Conservation (phyloP, 768 basidiomycete species). For the Lactarius quietus region DNA sequence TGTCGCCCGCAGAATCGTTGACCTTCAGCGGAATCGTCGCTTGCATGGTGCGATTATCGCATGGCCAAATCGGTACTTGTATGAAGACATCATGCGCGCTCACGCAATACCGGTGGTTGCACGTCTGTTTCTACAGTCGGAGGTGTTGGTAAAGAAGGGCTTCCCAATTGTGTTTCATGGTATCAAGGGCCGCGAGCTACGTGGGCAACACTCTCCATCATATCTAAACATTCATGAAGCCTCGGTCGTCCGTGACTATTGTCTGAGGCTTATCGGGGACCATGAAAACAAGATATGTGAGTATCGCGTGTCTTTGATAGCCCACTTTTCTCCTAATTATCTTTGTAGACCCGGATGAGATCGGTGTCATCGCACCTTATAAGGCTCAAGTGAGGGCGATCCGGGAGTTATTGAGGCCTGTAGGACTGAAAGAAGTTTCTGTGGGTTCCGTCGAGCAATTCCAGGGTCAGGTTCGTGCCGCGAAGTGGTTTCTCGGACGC, state of each 20-base stretch:
- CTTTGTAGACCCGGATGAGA: constrained; percentile 30
- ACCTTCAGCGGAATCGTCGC: constrained; percentile 24
- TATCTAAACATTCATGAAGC: constrained; percentile 42
- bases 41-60: constrained; percentile 41
- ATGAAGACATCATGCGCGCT: constrained; percentile 35
- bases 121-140: constrained; percentile 29
- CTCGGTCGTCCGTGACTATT: constrained; percentile 35
- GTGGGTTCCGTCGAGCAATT: constrained; percentile 42
- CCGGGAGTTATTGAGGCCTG: constrained; percentile 27
- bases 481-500: no score
- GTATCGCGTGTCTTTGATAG: constrained; percentile 14
- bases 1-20: constrained; percentile 27
- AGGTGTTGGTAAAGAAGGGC: constrained; percentile 30
- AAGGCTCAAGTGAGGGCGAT: constrained; percentile 38
- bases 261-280: constrained; percentile 31
- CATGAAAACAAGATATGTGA: constrained; percentile 32
- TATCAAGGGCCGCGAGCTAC: constrained; percentile 34
- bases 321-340: background rate
- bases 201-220: constrained; percentile 37
- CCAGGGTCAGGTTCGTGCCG: constrained; percentile 39
- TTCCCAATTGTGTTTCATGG: constrained; percentile 38
- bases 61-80: constrained; percentile 51
- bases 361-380: constrained; percentile 42
- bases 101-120: constrained; percentile 31
- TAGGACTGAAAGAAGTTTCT: constrained; percentile 27